These are phyloP conservation scores for Yamadazyma jaroonii DNA, from an alignment of 1,139 yeast species.

Conservation along the genomic window DNA sequence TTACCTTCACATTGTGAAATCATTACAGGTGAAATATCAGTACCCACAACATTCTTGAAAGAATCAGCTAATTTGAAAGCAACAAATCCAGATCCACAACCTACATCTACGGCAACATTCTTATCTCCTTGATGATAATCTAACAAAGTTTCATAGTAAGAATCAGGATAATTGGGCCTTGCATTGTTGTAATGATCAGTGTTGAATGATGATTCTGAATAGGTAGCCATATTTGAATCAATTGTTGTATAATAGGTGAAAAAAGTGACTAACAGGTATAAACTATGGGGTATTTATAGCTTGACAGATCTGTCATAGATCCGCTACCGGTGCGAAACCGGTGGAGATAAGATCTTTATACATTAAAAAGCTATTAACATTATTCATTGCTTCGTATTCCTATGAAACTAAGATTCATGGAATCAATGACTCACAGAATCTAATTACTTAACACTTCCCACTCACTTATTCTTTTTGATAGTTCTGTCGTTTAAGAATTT, in stretches of 20 bases:
- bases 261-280: background rate
- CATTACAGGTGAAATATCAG: constrained; percentile 70
- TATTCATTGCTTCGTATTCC: too few species aligned
- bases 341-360: background rate
- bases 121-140: constrained; percentile 25
- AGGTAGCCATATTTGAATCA: constrained; percentile 35
- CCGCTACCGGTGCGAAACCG: background rate
- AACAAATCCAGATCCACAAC: constrained; percentile 86
- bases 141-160: constrained; percentile 29
- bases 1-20: constrained; percentile 41
- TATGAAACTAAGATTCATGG: too few species aligned
- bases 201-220: constrained; percentile 32
- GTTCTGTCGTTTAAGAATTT: constrained; percentile 44
- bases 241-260: background rate
- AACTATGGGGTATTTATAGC: background rate
- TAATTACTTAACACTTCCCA: background rate
- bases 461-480: constrained; percentile 11
- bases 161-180: constrained; percentile 36
- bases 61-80: constrained; percentile 51
- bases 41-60: constrained; percentile 54
- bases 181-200: constrained; percentile 36
- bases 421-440: too few species aligned
- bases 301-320: background rate
- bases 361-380: too few species aligned
- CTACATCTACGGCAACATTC: constrained; percentile 59